A percentile compares a stretch with the other conserved stretches of the same genome.
These are phyloP conservation scores for Adansonia gregorii DNA, from an alignment of 441 rosid species.

Conservation along the genomic window DNA sequence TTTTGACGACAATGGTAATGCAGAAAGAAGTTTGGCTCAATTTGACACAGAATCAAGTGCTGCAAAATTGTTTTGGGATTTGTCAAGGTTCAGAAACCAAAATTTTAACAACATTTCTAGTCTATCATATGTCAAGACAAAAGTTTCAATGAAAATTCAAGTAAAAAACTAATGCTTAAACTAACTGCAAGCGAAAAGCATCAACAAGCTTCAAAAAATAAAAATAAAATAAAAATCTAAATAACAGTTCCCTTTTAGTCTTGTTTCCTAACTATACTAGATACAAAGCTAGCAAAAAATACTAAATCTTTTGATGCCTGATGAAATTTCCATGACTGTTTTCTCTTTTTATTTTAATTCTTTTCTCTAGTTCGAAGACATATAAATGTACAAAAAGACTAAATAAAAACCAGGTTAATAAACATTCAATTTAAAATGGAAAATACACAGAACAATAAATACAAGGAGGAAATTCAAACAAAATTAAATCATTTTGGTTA, in stretches of 20 bases:
- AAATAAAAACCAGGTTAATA: neutral
- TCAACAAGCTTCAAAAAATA: neutral
- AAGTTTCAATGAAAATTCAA: slow-evolving; percentile 10
- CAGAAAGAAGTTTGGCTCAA: slow-evolving; percentile 14
- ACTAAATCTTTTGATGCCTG: neutral
- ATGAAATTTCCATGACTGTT: neutral
- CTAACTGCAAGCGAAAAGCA: neutral
- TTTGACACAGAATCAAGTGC: slow-evolving; percentile 11
- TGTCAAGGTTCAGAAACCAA: slow-evolving; percentile 21
- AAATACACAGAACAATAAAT: neutral
- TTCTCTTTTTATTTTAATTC: neutral
- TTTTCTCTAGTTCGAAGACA: neutral
- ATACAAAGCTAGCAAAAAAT: neutral
- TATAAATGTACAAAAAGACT: neutral
- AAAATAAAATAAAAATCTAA: neutral
- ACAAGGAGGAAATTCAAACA: neutral
- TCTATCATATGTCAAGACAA: neutral
- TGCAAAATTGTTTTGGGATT: slow-evolving; percentile 16
- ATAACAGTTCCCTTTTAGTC: neutral
- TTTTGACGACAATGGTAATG: neutral
- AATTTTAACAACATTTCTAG: neutral
- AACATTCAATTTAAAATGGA: neutral
- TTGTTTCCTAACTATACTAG: neutral
- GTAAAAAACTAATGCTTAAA: neutral
- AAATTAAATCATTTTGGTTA: neutral